Evolutionary conservation across 2,329 filamentous ascomycete species (phyloP), one percentile per base, ranked within the genome.

Genomic region (Pseudogymnoascus sp.): DNA sequence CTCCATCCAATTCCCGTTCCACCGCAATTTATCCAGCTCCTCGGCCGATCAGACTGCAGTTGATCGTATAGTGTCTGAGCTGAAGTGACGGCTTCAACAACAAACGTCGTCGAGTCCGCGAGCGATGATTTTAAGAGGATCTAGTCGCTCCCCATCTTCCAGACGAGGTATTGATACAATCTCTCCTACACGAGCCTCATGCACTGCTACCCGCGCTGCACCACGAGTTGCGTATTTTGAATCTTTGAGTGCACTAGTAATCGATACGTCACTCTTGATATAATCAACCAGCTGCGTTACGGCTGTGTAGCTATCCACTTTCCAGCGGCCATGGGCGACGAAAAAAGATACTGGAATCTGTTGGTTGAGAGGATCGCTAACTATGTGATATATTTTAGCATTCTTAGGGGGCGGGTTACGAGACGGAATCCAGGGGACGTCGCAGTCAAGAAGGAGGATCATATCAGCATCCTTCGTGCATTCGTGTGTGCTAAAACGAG

Each of bases 341-440:
- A 84, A 79, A 71, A 84, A 84, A 70, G 81, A 84, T 24, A 85
- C 78, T 0, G 82, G 81, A 75, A 85, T 84, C 66, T 84, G 80
- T 65, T 84, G 26, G 14, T 89, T 89, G 22, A 89, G 75, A 1
- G 87, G 85, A 66, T 89, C 87, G 37, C 84, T 78, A 67, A 89
- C 87, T 60, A 89, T 78, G 68, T 89, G 87, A 63, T 84, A 81
- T 66, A 89, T 83, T 64, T 80, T 84, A 2, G 85, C 82, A 6
- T 78, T 75, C 1, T 77, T 73, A 3, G 77, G 79, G 0, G 87
- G 87, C 53, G 81, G 80, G 75, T 83, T 87, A 65, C 82, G 82
- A 0, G 84, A 87, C 12, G 83, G 83, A 61, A 89, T 86, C 86
- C 86, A 89, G 0, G 87, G 87, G 0, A 89, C 84, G 69, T 89